Conservation (phyloP, 2,329 filamentous ascomycete genomes). For the Arthrobotrys pseudoclavata region DNA sequence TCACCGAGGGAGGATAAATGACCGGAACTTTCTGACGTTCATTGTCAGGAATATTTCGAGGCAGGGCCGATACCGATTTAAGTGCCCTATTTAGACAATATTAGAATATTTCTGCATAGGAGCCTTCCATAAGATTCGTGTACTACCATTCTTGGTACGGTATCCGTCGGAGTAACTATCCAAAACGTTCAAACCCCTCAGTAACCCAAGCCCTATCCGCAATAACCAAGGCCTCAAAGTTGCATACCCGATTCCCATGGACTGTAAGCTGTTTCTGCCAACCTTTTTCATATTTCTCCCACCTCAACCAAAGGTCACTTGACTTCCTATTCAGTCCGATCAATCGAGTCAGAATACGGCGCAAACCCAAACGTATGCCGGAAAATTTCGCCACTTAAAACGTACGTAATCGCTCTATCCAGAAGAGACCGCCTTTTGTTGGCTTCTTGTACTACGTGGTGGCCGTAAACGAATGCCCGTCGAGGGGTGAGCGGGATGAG, state of each 20-base stretch:
- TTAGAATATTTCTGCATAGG: background rate
- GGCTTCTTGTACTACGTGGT: constrained; percentile 74
- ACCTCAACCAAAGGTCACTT: constrained; percentile 79
- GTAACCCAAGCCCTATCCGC: background rate
- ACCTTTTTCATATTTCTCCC: constrained; percentile 85
- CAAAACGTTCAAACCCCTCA: background rate
- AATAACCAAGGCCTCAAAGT: background rate
- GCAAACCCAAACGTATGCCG: constrained; percentile 4
- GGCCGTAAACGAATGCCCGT: constrained; percentile 91
- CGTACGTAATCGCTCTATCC: constrained; percentile 62
- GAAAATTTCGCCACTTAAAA: constrained; percentile 22
- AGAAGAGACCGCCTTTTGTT: constrained; percentile 67
- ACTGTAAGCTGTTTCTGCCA: constrained; percentile 90
- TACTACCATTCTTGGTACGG: constrained; percentile 87
- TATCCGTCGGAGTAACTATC: constrained; percentile 81
- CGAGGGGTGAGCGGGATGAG: constrained; percentile 92
- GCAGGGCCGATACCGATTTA: constrained; percentile 90
- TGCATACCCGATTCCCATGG: constrained; percentile 78
- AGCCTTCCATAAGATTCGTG: background rate
- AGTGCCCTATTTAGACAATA: constrained; percentile 72
- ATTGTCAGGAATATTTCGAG: constrained; percentile 75
- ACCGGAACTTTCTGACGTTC: constrained; percentile 78
- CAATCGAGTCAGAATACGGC: constrained; percentile 23
- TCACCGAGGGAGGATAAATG: constrained; percentile 79
- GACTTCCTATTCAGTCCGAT: constrained; percentile 33